A percentile compares a stretch with the other conserved stretches of the same genome.
Conservation (phyloP, 179 eudicot genomes). For the Heliamphora pulchella region DNA sequence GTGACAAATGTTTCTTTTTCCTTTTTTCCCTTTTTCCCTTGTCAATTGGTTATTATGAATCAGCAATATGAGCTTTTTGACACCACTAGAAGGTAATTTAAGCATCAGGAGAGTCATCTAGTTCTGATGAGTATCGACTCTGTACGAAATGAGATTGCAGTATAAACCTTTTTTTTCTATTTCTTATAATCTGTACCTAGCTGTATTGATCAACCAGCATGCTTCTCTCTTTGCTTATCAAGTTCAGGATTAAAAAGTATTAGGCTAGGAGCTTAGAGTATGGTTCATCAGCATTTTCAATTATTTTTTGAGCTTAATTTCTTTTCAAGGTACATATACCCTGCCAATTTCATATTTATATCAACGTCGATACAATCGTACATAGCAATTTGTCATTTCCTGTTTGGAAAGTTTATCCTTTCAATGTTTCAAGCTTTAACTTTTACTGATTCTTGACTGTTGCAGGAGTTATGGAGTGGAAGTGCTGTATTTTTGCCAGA, state of each 20-base stretch:
- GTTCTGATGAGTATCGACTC: not conserved
- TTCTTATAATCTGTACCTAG: not conserved
- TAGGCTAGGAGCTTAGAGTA: too few relatives aligned
- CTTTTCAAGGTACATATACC: not conserved
- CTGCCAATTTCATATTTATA: not conserved
- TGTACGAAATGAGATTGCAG: not conserved
- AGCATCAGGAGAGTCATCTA: not conserved
- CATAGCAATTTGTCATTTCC: not conserved
- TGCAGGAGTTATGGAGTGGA: constrained; percentile 33
- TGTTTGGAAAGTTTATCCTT: not conserved
- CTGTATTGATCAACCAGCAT: not conserved
- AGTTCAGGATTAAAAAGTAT: not conserved
- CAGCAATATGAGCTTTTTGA: not conserved
- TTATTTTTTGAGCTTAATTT: not conserved
- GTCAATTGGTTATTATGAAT: not conserved
- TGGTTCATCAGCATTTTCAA: not conserved
- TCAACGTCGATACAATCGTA: not conserved
- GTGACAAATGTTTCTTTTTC: not conserved
- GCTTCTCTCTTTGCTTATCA: not conserved
- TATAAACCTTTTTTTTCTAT: not conserved
- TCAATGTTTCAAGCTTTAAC: constrained; percentile 8
- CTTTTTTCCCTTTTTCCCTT: not conserved
- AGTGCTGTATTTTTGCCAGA: constrained; percentile 26
- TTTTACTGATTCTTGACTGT: not conserved
- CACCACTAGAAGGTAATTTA: not conserved